Evolutionary conservation across 2,329 filamentous ascomycete genomes (phyloP), one percentile per base, ranked within the genome.

Genomic region (Scedosporium boydii): DNA sequence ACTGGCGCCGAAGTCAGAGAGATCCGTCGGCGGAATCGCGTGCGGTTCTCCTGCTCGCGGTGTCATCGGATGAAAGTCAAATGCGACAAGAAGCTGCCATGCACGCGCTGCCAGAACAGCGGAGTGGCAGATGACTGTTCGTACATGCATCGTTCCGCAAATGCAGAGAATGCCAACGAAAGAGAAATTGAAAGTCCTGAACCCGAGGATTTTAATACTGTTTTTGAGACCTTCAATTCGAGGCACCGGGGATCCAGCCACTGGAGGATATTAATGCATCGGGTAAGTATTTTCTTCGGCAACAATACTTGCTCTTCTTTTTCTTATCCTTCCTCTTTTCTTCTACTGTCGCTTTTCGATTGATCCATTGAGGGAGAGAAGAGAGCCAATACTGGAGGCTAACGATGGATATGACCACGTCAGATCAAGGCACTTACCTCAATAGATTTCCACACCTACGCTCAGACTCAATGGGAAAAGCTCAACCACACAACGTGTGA

Each of bases 31-130:
- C 72, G 73, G 44, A 75, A 74, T 64, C 69, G 73, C 42, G 73
- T 72, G 51, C 74, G 72, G 62, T 66, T 74, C 10, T 74, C 72
- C 64, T 75, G 73, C 29, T 62, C 72, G 29, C 69, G 73, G 38
- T 75, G 73, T 61, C 73, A 74, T 61, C 70, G 72, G 14, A 71
- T 74, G 63, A 75, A 75, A 60, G 72, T 75, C 56, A 75, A 74
- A 62, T 75, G 73, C 60, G 73, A 75, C 66, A 75, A 74, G 65
- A 70, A 73, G 63, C 65, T 74, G 56, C 73, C 73, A 3, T 75
- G 73, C 55, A 70, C 70, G 2, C 69, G 73, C 1, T 75, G 73
- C 66, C 71, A 70, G 60, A 65, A 67, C 6, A 74, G 71, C 41
- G 72, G 72, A 23, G 73, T 74, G 56, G 71, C 69, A 10, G 65